phyloP scores from a whole-genome alignment of 805 yeast genomes.

The Kazachstania bromeliacearum region DNA sequence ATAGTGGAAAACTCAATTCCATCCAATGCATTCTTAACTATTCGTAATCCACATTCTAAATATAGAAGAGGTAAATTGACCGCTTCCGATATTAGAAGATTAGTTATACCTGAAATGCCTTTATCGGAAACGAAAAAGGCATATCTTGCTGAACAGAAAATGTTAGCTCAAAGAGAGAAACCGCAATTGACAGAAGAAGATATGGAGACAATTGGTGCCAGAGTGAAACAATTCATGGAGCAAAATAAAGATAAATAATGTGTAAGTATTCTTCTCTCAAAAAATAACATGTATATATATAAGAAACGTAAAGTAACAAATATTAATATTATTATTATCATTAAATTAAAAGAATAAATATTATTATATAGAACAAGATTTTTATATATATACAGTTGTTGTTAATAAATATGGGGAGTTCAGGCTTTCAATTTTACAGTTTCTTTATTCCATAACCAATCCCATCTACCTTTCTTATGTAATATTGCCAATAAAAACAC shows the following conservation, averaged over 20 bases:
- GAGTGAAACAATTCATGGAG: conserved; percentile 30
- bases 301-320: no score
- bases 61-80: conserved; percentile 55
- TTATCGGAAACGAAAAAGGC: conserved; percentile 52
- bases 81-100: conserved; percentile 50
- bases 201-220: conserved; percentile 36
- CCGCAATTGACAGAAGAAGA: conserved; percentile 35
- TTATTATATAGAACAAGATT: background rate
- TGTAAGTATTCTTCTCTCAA: background rate
- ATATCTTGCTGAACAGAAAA: conserved; percentile 44
- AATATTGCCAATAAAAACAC: conserved; percentile 84
- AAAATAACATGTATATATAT: background rate
- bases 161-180: conserved; percentile 34
- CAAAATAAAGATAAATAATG: background rate
- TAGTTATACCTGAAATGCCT: conserved; percentile 73
- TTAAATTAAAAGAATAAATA: background rate
- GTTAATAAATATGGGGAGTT: background rate
- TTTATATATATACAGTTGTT: background rate
- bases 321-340: background rate
- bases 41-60: conserved; percentile 71
- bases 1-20: conserved; percentile 65
- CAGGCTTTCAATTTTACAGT: background rate
- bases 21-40: conserved; percentile 47
- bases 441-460: conserved; percentile 36
- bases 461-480: conserved; percentile 95